Evolutionary conservation across 2,329 filamentous ascomycete genomes (phyloP), one percentile per base, ranked within the genome.

Genomic region (Berkeleyomyces basicola): DNA sequence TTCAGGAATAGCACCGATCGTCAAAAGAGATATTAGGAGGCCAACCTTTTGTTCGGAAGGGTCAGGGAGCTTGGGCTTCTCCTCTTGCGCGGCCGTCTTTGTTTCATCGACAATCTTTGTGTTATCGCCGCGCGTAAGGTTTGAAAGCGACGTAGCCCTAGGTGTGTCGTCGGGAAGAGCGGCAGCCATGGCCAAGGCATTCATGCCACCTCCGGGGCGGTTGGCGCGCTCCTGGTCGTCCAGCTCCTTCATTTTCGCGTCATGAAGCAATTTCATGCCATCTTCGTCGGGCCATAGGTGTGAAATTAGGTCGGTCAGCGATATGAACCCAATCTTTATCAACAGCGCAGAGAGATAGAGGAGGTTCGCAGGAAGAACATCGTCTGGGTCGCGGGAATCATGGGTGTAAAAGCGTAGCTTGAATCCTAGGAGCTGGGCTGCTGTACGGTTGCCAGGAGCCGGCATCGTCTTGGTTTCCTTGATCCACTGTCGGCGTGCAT

Each of bases 291-390:
- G 90, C 77, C 90, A 95, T 0, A 99, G 80, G 71, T 99, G 93
- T 14, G 90, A 86, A 71, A 96, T 97, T 1, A 99, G 77, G 70
- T 99, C 93, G 61, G 84, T 81, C 5, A 99, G 77, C 1, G 93
- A 96, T 65, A 99, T 89, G 72, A 99, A 99, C 1, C 93, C 95
- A 67, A 96, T 88, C 74, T 99, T 99, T 74, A 99, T 91, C 39
- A 99, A 81, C 42, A 97, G 80, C 1, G 93, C 91, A 0, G 91
- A 87, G 16, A 99, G 81, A 67, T 93, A 95, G 39, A 97, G 89
- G 2, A 99, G 79, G 68, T 99, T 99, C 46, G 93, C 88, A 0
- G 93, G 93, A 1, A 97, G 78, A 2, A 85, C 79, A 69, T 97
- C 93, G 0, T 81, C 77, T 61, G 84, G 80, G 65, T 88, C 83